Evolutionary conservation across 2,329 filamentous ascomycete genomes (phyloP).

Genomic region (Monilinia vaccinii-corymbosi): DNA sequence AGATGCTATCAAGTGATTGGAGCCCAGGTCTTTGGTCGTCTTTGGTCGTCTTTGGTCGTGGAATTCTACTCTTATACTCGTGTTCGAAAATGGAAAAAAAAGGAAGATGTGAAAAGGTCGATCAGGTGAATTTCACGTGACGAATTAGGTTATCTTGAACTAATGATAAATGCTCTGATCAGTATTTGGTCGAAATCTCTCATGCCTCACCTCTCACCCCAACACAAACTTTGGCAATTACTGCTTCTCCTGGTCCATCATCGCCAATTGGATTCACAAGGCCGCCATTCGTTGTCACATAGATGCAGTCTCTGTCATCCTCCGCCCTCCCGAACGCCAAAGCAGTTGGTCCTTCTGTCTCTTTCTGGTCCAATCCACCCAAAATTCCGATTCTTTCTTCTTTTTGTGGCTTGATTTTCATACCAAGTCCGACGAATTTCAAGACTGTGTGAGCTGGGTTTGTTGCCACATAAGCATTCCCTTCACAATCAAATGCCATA

Average conservation of each 20-base stretch:
- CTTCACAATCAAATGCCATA: background rate
- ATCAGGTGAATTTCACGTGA: background rate
- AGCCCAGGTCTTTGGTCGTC: background rate
- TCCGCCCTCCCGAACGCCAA: background rate
- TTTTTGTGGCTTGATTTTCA: background rate
- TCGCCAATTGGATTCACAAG: background rate
- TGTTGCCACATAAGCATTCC: background rate
- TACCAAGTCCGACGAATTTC: background rate
- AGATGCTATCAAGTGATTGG: background rate
- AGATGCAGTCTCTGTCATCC: background rate
- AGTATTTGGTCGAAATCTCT: background rate
- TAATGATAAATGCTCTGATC: background rate
- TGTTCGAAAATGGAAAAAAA: background rate
- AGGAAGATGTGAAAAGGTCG: background rate
- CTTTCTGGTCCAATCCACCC: background rate
- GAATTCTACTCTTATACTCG: background rate
- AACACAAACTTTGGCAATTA: background rate
- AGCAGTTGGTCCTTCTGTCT: background rate
- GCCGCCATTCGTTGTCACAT: constrained; percentile 4
- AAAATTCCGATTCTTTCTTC: background rate
- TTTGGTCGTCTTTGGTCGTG: background rate
- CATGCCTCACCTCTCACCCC: background rate
- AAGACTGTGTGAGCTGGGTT: background rate
- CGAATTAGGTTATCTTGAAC: background rate
- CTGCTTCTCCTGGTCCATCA: background rate